A percentile compares a stretch with the other conserved stretches of the same genome.
These are phyloP conservation scores for Aspergillus costaricaensis DNA, from an alignment of 2,329 filamentous ascomycete species.

Conservation along the genomic window DNA sequence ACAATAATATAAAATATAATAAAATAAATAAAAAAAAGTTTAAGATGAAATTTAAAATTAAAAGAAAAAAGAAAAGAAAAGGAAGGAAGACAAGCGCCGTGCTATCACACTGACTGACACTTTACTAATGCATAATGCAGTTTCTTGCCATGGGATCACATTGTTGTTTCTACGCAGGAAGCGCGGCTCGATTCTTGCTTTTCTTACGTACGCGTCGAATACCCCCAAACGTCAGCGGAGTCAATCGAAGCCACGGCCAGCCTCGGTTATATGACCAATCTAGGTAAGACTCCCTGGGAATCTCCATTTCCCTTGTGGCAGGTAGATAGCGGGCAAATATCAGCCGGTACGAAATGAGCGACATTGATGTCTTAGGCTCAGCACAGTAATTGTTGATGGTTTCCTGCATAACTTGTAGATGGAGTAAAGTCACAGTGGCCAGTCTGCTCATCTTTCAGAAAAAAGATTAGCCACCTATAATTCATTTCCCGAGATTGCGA, in stretches of 20 bases:
- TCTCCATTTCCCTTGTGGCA: background rate
- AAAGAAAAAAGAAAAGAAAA: background rate
- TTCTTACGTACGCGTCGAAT: constrained; percentile 4
- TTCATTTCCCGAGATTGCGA: background rate
- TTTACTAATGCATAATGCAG: constrained; percentile 3
- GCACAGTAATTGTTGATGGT: background rate
- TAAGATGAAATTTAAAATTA: background rate
- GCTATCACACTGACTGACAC: background rate
- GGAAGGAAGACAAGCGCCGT: background rate
- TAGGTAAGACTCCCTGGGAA: constrained; percentile 13
- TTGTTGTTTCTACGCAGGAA: constrained; percentile 4
- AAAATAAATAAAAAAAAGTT: background rate
- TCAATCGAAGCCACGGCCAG: constrained; percentile 12
- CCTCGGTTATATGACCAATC: constrained; percentile 27
- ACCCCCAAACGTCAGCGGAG: constrained; percentile 13
- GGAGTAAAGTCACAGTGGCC: no score
- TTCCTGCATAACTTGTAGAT: no score
- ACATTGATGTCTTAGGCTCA: background rate
- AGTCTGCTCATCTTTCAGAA: no score
- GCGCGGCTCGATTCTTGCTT: constrained; percentile 8
- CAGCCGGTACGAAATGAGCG: background rate
- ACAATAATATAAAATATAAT: no score
- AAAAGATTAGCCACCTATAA: no score
- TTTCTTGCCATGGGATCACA: constrained; percentile 3
- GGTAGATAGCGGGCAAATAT: background rate